Evolutionary conservation across 495 filamentous ascomycete species (phyloP).

Genomic region (Xylaria palmicola): DNA sequence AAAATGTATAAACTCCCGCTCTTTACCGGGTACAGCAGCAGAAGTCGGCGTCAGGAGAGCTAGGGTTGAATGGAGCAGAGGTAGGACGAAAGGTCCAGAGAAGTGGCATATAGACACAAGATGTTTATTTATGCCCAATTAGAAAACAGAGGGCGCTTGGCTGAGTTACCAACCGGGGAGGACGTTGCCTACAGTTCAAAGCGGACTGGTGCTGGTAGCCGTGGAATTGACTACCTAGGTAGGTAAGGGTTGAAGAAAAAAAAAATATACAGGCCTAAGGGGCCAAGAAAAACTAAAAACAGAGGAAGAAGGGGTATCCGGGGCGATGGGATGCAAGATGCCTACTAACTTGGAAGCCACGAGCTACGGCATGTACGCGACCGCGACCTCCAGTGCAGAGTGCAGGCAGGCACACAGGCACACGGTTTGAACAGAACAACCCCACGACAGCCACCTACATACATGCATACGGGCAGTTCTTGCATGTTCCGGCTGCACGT

Average conservation of each 20-base stretch:
- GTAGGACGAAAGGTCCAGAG: not conserved
- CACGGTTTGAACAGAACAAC: not conserved
- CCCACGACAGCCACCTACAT: not conserved
- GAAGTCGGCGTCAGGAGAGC: not conserved
- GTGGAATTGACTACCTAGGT: too few species aligned
- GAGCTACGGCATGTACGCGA: too few species aligned
- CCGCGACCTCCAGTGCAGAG: too few species aligned
- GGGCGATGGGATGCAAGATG: not conserved
- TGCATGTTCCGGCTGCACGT: not conserved
- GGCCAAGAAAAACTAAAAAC: too few species aligned
- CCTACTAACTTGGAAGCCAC: too few species aligned
- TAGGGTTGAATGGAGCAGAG: not conserved
- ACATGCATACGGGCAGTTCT: too few species aligned
- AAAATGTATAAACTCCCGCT: not conserved
- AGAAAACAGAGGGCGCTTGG: not conserved
- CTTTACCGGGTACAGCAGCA: not conserved
- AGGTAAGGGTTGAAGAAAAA: too few species aligned
- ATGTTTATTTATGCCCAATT: constrained; percentile 2
- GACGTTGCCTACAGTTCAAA: not conserved
- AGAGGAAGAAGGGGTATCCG: not conserved
- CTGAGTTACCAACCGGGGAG: not conserved
- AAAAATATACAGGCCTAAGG: not conserved
- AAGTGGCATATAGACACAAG: not conserved
- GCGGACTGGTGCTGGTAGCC: too few species aligned
- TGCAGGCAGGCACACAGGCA: too few species aligned